Percentiles rank a stretch among this genome's conserved stretches.
phyloP scores from a whole-genome alignment of 768 basidiomycete genomes.

The Pisolithus sp. region DNA sequence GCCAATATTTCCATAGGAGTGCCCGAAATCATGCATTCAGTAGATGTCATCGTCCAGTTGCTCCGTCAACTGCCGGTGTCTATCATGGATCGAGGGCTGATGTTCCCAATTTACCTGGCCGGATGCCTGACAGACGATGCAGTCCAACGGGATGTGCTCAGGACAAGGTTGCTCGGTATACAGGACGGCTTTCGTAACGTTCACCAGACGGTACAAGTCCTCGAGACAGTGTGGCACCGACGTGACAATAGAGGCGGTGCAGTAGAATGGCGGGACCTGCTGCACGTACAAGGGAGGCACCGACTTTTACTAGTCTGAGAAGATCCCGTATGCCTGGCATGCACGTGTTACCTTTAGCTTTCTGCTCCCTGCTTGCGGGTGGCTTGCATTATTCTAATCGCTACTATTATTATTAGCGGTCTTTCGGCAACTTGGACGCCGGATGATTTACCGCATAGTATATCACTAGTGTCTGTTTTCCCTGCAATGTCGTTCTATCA shows the following conservation, averaged over 20 bases:
- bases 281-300: slow-evolving; percentile 26
- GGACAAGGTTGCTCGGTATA: slow-evolving; percentile 45
- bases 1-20: slow-evolving; percentile 44
- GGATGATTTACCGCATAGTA: background rate
- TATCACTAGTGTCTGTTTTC: background rate
- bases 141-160: slow-evolving; percentile 50
- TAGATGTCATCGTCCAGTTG: slow-evolving; percentile 47
- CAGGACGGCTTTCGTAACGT: slow-evolving; percentile 57
- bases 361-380: background rate
- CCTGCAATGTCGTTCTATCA: background rate
- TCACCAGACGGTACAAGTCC: slow-evolving; percentile 49
- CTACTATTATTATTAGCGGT: background rate
- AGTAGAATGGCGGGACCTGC: slow-evolving; percentile 56
- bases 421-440: background rate
- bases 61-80: slow-evolving; percentile 51
- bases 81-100: slow-evolving; percentile 56
- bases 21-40: slow-evolving; percentile 58
- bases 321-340: background rate
- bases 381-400: background rate
- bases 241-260: slow-evolving; percentile 48
- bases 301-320: slow-evolving; percentile 26
- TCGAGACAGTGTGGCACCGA: slow-evolving; percentile 68
- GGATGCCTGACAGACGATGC: slow-evolving; percentile 70
- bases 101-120: slow-evolving; percentile 70
- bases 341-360: background rate